Evolutionary conservation across 2,329 filamentous ascomycete genomes (phyloP).

Genomic region (Penicillium sp.): DNA sequence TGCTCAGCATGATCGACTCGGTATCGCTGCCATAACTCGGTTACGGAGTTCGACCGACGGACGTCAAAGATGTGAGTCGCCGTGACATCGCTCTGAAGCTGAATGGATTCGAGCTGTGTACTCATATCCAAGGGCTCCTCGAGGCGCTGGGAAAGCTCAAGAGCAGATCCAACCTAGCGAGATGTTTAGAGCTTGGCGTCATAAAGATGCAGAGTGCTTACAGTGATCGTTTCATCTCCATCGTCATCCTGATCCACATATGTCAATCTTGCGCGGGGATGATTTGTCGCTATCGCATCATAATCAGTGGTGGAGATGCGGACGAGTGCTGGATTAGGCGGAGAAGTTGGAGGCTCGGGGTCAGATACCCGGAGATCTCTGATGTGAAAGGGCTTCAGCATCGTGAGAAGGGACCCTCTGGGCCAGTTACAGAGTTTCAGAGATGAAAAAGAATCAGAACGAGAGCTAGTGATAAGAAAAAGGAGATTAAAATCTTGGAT

Average conservation of each 20-base stretch:
- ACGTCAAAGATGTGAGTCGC: constrained; percentile 52
- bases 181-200: constrained; percentile 14
- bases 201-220: constrained; percentile 23
- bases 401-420: constrained; percentile 17
- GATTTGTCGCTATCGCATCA: constrained; percentile 41
- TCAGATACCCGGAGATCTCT: constrained; percentile 34
- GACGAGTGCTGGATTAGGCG: constrained; percentile 33
- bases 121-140: constrained; percentile 39
- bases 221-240: constrained; percentile 49
- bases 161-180: constrained; percentile 47
- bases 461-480: constrained; percentile 1
- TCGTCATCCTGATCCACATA: constrained; percentile 52
- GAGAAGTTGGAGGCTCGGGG: constrained; percentile 1
- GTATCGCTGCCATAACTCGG: constrained; percentile 41
- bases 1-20: constrained; percentile 16
- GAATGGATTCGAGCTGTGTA: constrained; percentile 8
- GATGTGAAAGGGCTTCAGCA: constrained; percentile 46
- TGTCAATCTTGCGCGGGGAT: constrained; percentile 45
- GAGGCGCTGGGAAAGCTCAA: constrained; percentile 49
- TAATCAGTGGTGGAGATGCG: constrained; percentile 46
- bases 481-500: not conserved
- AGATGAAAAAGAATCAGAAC: not conserved
- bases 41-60: constrained; percentile 40
- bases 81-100: constrained; percentile 16
- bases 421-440: constrained; percentile 8